Percentiles rank a stretch among this genome's conserved stretches.
Conservation (phyloP, 2,329 filamentous ascomycete genomes). For the Xylariaceae sp. region DNA sequence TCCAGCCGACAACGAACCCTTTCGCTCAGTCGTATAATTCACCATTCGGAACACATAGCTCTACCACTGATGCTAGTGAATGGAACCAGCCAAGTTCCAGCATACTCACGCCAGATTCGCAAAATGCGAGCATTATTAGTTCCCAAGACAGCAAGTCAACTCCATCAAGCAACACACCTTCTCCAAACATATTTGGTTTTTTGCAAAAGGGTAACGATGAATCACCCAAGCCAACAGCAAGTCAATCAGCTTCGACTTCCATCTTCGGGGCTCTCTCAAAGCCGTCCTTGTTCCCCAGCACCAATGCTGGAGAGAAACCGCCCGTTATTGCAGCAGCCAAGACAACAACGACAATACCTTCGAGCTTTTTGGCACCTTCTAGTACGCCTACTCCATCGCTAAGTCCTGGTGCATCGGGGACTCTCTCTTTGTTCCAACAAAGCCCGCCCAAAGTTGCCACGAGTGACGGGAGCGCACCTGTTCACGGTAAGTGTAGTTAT, state of each 20-base stretch:
- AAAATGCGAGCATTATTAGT: neutral
- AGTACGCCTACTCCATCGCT: neutral
- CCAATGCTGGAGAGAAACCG: neutral
- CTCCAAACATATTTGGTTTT: constrained; percentile 3
- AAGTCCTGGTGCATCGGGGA: neutral
- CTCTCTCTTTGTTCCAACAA: neutral
- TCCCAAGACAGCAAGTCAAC: neutral
- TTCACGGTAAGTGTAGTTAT: constrained; percentile 7
- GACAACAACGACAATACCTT: neutral
- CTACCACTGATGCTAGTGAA: neutral
- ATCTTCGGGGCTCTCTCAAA: neutral
- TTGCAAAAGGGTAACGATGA: neutral
- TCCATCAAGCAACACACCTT: neutral
- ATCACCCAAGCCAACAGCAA: neutral
- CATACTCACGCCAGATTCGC: neutral
- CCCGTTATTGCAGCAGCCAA: neutral
- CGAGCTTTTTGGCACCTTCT: constrained; percentile 1
- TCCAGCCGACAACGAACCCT: neutral
- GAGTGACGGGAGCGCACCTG: neutral
- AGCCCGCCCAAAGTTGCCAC: neutral
- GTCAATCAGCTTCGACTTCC: neutral
- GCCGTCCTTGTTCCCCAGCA: constrained; percentile 1
- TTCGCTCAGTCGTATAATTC: neutral
- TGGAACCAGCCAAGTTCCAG: neutral
- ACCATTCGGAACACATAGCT: neutral